Conservation (phyloP, 768 basidiomycete genomes). For the Heimioporus sp. region DNA sequence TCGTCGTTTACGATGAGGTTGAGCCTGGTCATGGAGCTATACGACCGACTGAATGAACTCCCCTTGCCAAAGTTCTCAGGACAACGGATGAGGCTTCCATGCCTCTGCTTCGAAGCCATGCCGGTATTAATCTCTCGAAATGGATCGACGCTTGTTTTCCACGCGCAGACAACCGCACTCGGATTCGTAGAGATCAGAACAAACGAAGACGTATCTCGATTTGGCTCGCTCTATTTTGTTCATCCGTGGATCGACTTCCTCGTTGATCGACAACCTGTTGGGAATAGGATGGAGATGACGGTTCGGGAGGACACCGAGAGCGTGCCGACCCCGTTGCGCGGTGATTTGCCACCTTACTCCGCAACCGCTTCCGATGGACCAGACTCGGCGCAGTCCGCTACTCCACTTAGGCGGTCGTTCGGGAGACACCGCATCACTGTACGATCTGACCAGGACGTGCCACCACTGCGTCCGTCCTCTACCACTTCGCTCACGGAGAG, state of each 20-base stretch:
- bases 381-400: neutral
- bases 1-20: neutral
- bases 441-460: neutral
- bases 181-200: conserved; percentile 9
- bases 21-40: neutral
- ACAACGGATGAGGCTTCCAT: conserved; percentile 7
- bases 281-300: neutral
- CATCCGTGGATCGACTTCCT: conserved; percentile 19
- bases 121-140: neutral
- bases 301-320: neutral
- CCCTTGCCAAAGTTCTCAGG: neutral
- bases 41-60: neutral
- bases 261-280: neutral
- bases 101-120: conserved; percentile 4
- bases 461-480: neutral
- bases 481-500: no score
- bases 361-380: neutral
- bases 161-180: neutral
- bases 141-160: neutral
- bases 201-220: conserved; percentile 5
- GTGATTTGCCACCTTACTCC: neutral
- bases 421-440: neutral
- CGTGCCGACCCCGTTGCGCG: neutral
- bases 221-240: conserved; percentile 1
- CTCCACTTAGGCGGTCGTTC: neutral